phyloP scores from a whole-genome alignment of 2,329 filamentous ascomycete genomes.

The Ciborinia camelliae region DNA sequence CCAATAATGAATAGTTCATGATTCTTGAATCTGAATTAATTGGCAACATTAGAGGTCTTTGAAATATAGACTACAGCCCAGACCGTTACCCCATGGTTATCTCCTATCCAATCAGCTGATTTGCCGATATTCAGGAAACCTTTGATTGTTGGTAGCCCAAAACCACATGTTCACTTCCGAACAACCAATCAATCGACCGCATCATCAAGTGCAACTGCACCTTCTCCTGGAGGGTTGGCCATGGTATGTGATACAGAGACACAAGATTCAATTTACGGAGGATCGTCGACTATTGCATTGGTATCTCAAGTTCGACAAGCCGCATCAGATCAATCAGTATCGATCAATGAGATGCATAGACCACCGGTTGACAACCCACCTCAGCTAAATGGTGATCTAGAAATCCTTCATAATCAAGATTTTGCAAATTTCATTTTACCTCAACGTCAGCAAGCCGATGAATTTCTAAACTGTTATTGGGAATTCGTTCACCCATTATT shows the following conservation, averaged over 20 bases:
- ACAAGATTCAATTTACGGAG: slow-evolving; percentile 9
- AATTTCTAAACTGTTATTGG: slow-evolving; percentile 28
- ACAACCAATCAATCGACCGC: not conserved
- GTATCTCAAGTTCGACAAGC: slow-evolving; percentile 15
- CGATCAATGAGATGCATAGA: not conserved
- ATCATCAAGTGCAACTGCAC: not conserved
- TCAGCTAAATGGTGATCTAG: not conserved
- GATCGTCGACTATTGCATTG: slow-evolving; percentile 15
- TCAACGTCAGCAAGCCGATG: slow-evolving; percentile 25
- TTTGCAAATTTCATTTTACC: slow-evolving; percentile 22
- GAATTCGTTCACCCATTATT: slow-evolving; percentile 28
- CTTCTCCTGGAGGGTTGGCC: slow-evolving; percentile 8
- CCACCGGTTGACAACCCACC: not conserved
- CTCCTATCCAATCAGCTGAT: not conserved
- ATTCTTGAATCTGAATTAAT: not conserved
- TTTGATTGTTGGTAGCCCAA: not conserved
- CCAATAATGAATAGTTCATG: not conserved
- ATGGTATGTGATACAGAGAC: slow-evolving; percentile 11
- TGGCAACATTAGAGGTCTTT: not conserved
- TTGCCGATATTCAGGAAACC: not conserved
- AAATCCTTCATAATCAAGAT: slow-evolving; percentile 17
- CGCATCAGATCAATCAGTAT: slow-evolving; percentile 3
- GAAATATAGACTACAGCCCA: not conserved
- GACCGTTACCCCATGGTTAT: not conserved
- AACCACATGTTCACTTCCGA: not conserved